A percentile compares a stretch with the other conserved stretches of the same genome.
phyloP scores from a whole-genome alignment of 352 stramenopile genomes.

The Globisporangium sylvaticum region DNA sequence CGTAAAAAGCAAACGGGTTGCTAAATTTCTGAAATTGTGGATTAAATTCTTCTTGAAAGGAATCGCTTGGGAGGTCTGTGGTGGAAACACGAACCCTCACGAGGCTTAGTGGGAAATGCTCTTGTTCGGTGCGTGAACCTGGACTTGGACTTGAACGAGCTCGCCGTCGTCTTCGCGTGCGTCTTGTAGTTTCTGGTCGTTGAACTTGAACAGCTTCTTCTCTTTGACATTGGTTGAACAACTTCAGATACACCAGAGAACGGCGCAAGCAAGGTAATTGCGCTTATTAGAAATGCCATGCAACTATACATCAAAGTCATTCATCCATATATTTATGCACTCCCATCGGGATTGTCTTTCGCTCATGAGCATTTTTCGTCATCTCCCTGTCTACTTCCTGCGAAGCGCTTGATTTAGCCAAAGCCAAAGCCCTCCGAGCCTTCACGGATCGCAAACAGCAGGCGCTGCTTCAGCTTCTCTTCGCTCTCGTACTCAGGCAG shows the following conservation, averaged over 20 bases:
- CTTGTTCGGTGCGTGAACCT: too few relatives aligned
- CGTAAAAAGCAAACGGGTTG: too few relatives aligned
- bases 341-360: not conserved
- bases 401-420: constrained; percentile 63
- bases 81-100: too few relatives aligned
- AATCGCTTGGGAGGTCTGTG: too few relatives aligned
- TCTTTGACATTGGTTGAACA: too few relatives aligned
- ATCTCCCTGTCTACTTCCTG: not conserved
- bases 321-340: not conserved
- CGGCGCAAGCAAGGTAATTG: too few relatives aligned
- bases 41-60: too few relatives aligned
- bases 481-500: constrained; percentile 97
- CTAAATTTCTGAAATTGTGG: too few relatives aligned
- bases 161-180: constrained; percentile 81
- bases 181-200: constrained; percentile 90
- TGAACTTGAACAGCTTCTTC: constrained; percentile 80
- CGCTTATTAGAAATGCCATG: too few relatives aligned
- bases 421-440: constrained; percentile 97
- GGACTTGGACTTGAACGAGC: constrained; percentile 81
- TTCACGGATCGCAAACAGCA: constrained; percentile 97
- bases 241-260: too few relatives aligned
- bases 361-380: not conserved
- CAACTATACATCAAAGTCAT: not conserved
- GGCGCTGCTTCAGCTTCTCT: constrained; percentile 95
- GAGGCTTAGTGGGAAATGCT: too few relatives aligned